Evolutionary conservation across 78 protist species (phyloP).

Genomic region (Isochrysis galbana): DNA sequence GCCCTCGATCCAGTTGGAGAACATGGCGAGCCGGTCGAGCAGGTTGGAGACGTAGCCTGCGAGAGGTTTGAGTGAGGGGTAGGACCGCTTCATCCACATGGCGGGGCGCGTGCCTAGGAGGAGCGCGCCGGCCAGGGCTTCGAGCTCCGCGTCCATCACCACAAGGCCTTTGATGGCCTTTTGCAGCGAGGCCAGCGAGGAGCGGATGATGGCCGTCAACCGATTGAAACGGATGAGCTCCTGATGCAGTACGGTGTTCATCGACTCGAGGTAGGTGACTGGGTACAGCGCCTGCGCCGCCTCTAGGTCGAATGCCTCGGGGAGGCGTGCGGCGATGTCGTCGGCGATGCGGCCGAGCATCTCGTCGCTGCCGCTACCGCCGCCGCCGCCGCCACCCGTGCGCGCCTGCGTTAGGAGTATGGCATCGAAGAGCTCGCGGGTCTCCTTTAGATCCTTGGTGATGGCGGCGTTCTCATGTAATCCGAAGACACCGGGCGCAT

Average conservation of each 20-base stretch:
- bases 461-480: constrained; percentile 86
- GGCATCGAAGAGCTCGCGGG: constrained; percentile 46
- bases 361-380: background rate
- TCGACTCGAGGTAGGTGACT: constrained; percentile 37
- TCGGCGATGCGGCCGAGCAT: background rate
- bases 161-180: constrained; percentile 72
- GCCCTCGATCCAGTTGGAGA: constrained; percentile 39
- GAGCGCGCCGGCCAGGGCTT: constrained; percentile 35
- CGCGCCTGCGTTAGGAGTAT: constrained; percentile 68
- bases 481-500: constrained; percentile 78
- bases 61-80: constrained; percentile 53
- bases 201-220: constrained; percentile 41
- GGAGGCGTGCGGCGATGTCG: constrained; percentile 7
- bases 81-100: constrained; percentile 8
- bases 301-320: constrained; percentile 44
- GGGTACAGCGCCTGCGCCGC: constrained; percentile 54
- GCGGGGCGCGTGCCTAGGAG: background rate
- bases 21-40: constrained; percentile 28
- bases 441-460: constrained; percentile 62
- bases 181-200: constrained; percentile 31
- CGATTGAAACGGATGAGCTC: constrained; percentile 64
- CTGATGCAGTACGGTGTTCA: constrained; percentile 64
- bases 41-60: constrained; percentile 21
- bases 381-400: constrained; percentile 17
- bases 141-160: constrained; percentile 70